Evolutionary conservation across 257 asterid species (phyloP).

Genomic region (Salvia miltiorrhiza): DNA sequence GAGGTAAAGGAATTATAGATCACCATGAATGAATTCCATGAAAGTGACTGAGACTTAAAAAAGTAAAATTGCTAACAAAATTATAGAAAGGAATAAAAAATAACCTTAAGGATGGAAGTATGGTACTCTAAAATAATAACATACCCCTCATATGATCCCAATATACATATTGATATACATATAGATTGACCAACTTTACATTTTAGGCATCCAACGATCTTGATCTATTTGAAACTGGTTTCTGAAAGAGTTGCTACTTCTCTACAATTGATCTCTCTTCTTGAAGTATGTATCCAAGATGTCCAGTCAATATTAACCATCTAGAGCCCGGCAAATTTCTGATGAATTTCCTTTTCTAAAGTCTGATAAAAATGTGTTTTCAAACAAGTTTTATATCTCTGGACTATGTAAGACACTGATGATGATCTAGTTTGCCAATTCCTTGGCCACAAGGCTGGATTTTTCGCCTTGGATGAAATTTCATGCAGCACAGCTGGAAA

Average conservation of each 20-base stretch:
- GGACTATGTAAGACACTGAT: not conserved
- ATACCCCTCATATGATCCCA: too few species aligned
- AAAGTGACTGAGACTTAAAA: not conserved
- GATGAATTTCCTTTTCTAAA: not conserved
- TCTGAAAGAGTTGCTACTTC: not conserved
- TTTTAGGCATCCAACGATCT: too few species aligned
- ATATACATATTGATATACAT: too few species aligned
- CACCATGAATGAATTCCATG: not conserved
- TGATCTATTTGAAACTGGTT: slow-evolving; percentile 31
- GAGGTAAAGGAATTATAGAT: slow-evolving; percentile 58
- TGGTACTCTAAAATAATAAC: too few species aligned
- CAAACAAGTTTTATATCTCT: not conserved
- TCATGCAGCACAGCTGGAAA: not conserved
- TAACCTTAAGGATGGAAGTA: not conserved
- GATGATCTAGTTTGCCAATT: not conserved
- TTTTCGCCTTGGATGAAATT: slow-evolving; percentile 1
- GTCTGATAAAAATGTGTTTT: not conserved
- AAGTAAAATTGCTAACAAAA: not conserved
- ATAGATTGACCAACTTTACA: too few species aligned
- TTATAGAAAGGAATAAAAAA: not conserved
- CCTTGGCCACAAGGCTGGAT: not conserved
- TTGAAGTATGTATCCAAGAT: not conserved
- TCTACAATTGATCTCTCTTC: not conserved
- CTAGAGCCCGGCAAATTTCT: not conserved
- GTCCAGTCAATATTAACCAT: not conserved